Conservation (phyloP, 2,329 filamentous ascomycete genomes). For the Scedosporium apiospermum region DNA sequence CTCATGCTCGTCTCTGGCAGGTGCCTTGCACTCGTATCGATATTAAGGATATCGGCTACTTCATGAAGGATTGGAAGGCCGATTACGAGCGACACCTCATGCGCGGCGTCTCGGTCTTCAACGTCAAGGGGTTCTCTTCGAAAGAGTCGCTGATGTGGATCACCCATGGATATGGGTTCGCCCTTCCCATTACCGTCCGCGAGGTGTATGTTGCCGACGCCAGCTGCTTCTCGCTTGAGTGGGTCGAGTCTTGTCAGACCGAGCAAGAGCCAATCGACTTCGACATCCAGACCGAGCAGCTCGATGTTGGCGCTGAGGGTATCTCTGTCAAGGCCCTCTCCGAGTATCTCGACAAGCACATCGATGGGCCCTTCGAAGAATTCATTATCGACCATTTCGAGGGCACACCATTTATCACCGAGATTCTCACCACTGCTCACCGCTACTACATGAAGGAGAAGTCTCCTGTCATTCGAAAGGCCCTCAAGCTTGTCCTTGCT, state of each 20-base stretch:
- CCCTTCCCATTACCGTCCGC: constrained; percentile 83
- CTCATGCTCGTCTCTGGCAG: constrained; percentile 91
- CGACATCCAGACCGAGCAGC: constrained; percentile 76
- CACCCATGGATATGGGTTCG: constrained; percentile 91
- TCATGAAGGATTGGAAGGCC: constrained; percentile 99
- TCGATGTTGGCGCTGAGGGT: constrained; percentile 83
- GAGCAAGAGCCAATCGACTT: constrained; percentile 68
- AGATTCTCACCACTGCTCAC: constrained; percentile 93
- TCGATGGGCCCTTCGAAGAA: constrained; percentile 82
- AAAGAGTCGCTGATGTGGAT: constrained; percentile 74
- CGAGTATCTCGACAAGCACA: constrained; percentile 91
- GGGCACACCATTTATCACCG: constrained; percentile 87
- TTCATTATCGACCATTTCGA: constrained; percentile 97
- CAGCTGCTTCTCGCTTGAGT: constrained; percentile 86
- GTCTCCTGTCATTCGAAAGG: constrained; percentile 85
- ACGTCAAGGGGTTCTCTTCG: constrained; percentile 75
- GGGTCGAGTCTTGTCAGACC: constrained; percentile 69
- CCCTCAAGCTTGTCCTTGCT: constrained; percentile 85
- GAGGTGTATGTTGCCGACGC: constrained; percentile 90
- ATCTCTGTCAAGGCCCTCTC: constrained; percentile 72
- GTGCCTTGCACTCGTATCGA: constrained; percentile 96
- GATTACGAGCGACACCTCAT: constrained; percentile 89
- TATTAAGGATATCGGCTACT: constrained; percentile 96
- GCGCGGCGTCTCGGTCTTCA: constrained; percentile 81
- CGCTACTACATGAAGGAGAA: constrained; percentile 86